Conservation (phyloP, 2,329 filamentous ascomycete genomes). For the Huntiella abstrusa region DNA sequence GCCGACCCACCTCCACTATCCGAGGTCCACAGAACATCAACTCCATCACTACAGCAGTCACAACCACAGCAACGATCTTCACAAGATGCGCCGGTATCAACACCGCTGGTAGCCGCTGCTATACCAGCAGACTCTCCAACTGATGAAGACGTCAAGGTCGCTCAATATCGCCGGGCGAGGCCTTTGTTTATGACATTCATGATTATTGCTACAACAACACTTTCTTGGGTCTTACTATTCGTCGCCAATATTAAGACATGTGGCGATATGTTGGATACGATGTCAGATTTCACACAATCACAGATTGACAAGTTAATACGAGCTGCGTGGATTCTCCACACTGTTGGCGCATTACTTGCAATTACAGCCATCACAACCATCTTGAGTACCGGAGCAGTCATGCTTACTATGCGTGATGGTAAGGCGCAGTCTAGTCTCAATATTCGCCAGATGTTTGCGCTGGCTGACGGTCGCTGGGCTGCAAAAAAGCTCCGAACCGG, state of each 20-base stretch:
- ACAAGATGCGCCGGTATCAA: neutral
- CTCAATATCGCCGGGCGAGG: constrained; percentile 7
- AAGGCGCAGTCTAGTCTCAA: neutral
- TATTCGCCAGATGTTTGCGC: constrained; percentile 9
- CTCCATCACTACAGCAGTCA: neutral
- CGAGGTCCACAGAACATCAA: neutral
- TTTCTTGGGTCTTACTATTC: constrained; percentile 9
- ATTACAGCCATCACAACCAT: constrained; percentile 4
- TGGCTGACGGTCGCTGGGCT: constrained; percentile 7
- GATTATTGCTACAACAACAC: constrained; percentile 6
- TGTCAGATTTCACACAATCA: neutral
- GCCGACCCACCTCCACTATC: neutral
- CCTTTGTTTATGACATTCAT: constrained; percentile 4
- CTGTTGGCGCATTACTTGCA: constrained; percentile 9
- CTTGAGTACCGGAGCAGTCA: constrained; percentile 5
- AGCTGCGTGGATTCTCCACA: constrained; percentile 10
- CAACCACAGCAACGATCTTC: neutral
- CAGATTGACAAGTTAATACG: constrained; percentile 5
- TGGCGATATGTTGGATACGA: constrained; percentile 3
- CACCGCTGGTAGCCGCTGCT: neutral
- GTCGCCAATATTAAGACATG: constrained; percentile 3
- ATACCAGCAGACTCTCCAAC: neutral
- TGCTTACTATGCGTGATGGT: constrained; percentile 2
- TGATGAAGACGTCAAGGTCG: neutral
- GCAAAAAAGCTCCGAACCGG: constrained; percentile 5